Conservation (phyloP, 1,284 basidiomycete genomes). For the Ceratobasidium sp. region DNA sequence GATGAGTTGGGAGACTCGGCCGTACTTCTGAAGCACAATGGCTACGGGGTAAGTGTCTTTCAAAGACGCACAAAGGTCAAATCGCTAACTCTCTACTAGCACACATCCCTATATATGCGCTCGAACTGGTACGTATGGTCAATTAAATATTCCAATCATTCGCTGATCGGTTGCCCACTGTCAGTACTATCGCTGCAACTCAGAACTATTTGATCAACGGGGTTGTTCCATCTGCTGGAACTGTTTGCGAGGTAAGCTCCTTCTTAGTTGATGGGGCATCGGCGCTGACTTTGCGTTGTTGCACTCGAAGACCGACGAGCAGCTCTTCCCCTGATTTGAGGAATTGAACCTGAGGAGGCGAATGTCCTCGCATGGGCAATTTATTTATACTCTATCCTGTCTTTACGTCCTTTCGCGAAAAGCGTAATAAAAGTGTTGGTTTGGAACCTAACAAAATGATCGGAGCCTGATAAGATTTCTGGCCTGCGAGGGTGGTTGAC, state of each 20-base stretch:
- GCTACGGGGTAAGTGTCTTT: constrained; percentile 19
- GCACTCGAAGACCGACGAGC: background rate
- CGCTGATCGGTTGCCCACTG: background rate
- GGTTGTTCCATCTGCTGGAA: background rate
- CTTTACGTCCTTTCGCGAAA: no score
- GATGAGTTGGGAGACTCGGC: constrained; percentile 29
- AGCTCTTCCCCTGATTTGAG: background rate
- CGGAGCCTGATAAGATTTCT: no score
- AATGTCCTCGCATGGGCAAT: no score
- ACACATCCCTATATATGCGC: constrained; percentile 32
- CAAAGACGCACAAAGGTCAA: background rate
- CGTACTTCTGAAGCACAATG: constrained; percentile 31
- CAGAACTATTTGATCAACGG: constrained; percentile 18
- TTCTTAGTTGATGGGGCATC: background rate
- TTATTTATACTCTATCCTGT: no score
- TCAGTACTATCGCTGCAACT: constrained; percentile 21
- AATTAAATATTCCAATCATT: background rate
- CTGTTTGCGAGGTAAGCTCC: constrained; percentile 2
- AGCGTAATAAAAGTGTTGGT: no score
- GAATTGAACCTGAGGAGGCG: no score
- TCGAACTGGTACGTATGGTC: constrained; percentile 24
- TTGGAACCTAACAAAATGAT: no score
- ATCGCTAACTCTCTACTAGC: background rate
- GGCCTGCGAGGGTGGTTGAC: no score
- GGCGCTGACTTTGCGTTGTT: background rate